Conservation (phyloP, 2,329 filamentous ascomycete genomes). For the Aspergillus aculeatinus region DNA sequence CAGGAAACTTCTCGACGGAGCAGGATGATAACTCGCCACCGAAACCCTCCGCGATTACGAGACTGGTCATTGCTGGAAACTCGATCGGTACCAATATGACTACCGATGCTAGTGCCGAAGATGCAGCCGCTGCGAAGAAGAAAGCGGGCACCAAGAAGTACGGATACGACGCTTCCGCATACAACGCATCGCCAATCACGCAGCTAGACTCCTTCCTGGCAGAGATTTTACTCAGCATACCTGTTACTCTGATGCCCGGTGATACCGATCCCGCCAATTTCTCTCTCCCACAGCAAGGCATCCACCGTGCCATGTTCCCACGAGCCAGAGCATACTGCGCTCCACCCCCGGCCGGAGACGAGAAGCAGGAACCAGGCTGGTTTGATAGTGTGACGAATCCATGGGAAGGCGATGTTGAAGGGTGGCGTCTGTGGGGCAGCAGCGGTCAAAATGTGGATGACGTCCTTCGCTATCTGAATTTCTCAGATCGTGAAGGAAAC, state of each 20-base stretch:
- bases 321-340: slow-evolving; percentile 65
- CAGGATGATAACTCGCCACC: slow-evolving; percentile 52
- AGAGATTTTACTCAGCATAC: slow-evolving; percentile 77
- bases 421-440: slow-evolving; percentile 81
- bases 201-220: slow-evolving; percentile 81
- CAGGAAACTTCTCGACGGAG: slow-evolving; percentile 50
- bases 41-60: slow-evolving; percentile 61
- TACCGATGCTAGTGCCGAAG: slow-evolving; percentile 27
- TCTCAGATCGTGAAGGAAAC: slow-evolving; percentile 31
- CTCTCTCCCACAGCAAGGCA: slow-evolving; percentile 85
- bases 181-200: slow-evolving; percentile 81
- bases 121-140: slow-evolving; percentile 32
- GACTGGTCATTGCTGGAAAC: slow-evolving; percentile 89
- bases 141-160: slow-evolving; percentile 72
- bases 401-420: slow-evolving; percentile 86
- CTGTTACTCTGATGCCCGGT: slow-evolving; percentile 85
- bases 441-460: slow-evolving; percentile 93
- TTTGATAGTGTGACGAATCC: slow-evolving; percentile 91
- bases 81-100: slow-evolving; percentile 60
- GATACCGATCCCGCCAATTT: slow-evolving; percentile 82
- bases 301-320: slow-evolving; percentile 90
- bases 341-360: slow-evolving; percentile 34
- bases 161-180: slow-evolving; percentile 85
- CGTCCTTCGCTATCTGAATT: slow-evolving; percentile 82
- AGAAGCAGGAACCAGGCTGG: slow-evolving; percentile 61